Evolutionary conservation across 345 rosid genomes (phyloP), one percentile per base, ranked within the genome.

Genomic region (Euphorbia peplus): DNA sequence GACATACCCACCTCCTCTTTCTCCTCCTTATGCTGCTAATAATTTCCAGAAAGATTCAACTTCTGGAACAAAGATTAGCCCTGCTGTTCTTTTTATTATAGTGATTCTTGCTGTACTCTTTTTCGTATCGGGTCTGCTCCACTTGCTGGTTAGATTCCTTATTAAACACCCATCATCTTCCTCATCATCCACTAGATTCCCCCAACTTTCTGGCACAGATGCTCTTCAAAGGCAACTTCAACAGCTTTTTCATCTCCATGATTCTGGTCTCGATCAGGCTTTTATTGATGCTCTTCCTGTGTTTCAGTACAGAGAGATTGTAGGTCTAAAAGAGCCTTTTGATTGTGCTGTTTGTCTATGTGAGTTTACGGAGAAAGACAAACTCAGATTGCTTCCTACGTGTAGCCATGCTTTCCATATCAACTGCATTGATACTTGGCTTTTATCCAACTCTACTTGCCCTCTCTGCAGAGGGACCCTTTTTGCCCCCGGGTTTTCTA

Each of bases 391-490:
- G 51, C 77, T 74, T 54, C 77, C 77, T 24, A 66, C 44, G 26
- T 74, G 77, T 39, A 68, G 77, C 19, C 77, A 74, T 56, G 77
- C 77, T 53, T 74, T 74, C 42, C 77, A 74, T 32, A 74, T 74
- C 41, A 63, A 63, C 50, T 74, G 77, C 41, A 74, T 74, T 29
- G 77, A 74, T 60, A 74, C 77, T 25, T 74, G 77, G 77, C 59
- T 74, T 9, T 44, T 74, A 19, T 68, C 77, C 10, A 68, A 74
- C 44, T 74, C 77, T n/a, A 68, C 77, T 12, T 74, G 77, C 35
- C 77, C 77, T 68, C 77, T 74, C 25, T 74, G 77, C 42, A 56
- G 78, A 53, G 78, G 60, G 19, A 69, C 78, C 57, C 78, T 75
- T 32, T 75, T 69, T 56, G 22, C 59, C 15, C 73, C 73, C 18